Base-by-base conservation (phyloP, 2,329 filamentous ascomycete species). In the Phialophora tarda region DNA sequence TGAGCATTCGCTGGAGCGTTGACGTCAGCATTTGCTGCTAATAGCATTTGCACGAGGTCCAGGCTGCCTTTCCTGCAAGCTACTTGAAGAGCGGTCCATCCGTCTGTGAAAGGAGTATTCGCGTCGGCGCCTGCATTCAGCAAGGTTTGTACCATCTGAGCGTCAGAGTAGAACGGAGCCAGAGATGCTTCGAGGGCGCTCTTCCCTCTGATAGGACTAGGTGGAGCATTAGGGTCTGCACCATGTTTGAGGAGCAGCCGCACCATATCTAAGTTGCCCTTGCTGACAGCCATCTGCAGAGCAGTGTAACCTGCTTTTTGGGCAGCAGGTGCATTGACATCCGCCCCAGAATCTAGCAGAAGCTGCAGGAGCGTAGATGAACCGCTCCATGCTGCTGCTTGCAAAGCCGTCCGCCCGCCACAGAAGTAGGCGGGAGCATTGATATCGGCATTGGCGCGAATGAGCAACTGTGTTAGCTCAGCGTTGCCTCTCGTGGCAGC, bases 211-310 rank as follows among this genome's bases (percentile, higher is more conserved):
- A 53, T 21, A 53, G 10, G 14, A 8, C 12, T 23, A 53, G 21
- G 10, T 55, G 53, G 21, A 28, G 48, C 30, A 28, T 60, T 60
- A 2, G 58, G 58, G 12, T 60, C 47, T 30, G 30, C 58, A 24
- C 58, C 58, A n/a, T 34, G 41, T 12, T 26, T 17, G n/a, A 60
- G n/a, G 21, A 60, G 58, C 23, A 14, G 50, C 28, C 28, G 8
- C 11, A 60, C 47, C 10, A 41, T 17, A 12, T 24, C 3, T 3
- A 24, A 17, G 12, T 41, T 3, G 7, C 5, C 1, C 41, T 26
- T 34, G 2, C 12, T 11, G 23, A 60, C 47, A 41, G 58, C 58
- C 28, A 30, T 6, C 28, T 41, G 17, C 17, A 59, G 38, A 30
- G 56, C 56, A 8, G 34, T 59, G 3, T 30, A 0, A 3, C 56